Evolutionary conservation across 208 protist genomes (phyloP).

Genomic region (Wallacemonas sp.): DNA sequence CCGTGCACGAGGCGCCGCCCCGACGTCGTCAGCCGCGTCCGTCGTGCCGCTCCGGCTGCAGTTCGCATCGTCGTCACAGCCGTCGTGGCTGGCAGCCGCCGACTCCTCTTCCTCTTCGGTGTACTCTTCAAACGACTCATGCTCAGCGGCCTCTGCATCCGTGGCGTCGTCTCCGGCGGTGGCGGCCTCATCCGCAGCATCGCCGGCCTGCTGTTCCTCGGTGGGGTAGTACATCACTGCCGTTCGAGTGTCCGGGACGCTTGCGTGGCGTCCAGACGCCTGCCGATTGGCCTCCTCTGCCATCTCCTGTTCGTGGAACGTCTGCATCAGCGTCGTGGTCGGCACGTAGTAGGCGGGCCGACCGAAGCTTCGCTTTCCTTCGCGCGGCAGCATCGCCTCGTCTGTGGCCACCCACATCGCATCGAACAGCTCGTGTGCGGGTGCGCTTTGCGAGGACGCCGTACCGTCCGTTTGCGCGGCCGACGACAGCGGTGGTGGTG

Average conservation of each 20-base stretch:
- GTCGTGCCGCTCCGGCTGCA: not conserved
- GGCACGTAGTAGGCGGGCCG: slow-evolving; percentile 64
- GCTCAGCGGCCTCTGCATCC: too few species aligned
- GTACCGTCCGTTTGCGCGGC: slow-evolving; percentile 1
- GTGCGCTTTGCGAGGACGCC: not conserved
- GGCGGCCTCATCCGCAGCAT: too few species aligned
- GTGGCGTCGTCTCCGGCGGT: too few species aligned
- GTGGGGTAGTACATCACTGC: slow-evolving; percentile 9
- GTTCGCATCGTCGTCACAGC: not conserved
- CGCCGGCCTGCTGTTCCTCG: too few species aligned
- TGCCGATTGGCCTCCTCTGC: not conserved
- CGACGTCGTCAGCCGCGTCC: not conserved
- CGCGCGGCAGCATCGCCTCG: slow-evolving; percentile 22
- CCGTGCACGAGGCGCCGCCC: not conserved
- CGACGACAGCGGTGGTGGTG: not conserved
- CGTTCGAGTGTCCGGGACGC: not conserved
- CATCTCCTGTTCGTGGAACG: slow-evolving; percentile 19
- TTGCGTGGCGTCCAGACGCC: not conserved
- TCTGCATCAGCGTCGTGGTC: slow-evolving; percentile 30
- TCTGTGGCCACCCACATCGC: slow-evolving; percentile 76
- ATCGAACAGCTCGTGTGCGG: slow-evolving; percentile 57
- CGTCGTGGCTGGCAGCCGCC: not conserved
- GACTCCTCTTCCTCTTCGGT: too few species aligned
- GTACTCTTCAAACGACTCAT: too few species aligned
- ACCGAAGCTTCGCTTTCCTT: slow-evolving; percentile 48